Evolutionary conservation across 495 filamentous ascomycete species (phyloP).

Genomic region (Aspergillus mulundensis): DNA sequence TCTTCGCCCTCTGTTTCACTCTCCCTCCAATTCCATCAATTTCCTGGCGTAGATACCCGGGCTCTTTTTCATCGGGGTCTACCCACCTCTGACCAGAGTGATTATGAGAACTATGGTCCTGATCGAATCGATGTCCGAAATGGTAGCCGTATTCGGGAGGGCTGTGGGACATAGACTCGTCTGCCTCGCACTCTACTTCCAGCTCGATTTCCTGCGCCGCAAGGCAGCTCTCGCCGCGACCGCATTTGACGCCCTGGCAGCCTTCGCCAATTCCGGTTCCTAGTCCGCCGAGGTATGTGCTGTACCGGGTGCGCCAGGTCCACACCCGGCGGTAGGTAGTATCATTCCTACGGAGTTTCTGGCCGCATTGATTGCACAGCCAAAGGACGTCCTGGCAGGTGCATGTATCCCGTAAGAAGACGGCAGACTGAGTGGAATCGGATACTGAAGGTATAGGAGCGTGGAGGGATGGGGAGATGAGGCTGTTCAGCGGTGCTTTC

Average conservation of each 20-base stretch:
- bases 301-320: constrained; percentile 86
- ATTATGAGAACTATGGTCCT: constrained; percentile 3
- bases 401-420: constrained; percentile 61
- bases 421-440: constrained; percentile 14
- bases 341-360: constrained; percentile 62
- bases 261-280: constrained; percentile 87
- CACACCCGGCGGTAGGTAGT: constrained; percentile 75
- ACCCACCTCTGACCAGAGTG: constrained; percentile 11
- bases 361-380: constrained; percentile 78
- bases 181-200: constrained; percentile 73
- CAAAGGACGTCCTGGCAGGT: constrained; percentile 64
- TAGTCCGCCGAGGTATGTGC: constrained; percentile 70
- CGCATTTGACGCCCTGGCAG: constrained; percentile 80
- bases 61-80: constrained; percentile 38
- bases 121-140: constrained; percentile 7
- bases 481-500: constrained; percentile 54
- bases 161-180: constrained; percentile 41
- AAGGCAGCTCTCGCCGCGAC: constrained; percentile 63
- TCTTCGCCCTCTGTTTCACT: constrained; percentile 76
- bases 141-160: constrained; percentile 15
- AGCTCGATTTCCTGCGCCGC: constrained; percentile 70
- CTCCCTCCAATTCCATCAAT: constrained; percentile 82
- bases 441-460: background rate
- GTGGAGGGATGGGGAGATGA: constrained; percentile 16
- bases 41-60: constrained; percentile 77